These are phyloP conservation scores for Ceratocystiopsis sp. DNA, from an alignment of 2,329 filamentous ascomycete genomes.

Conservation along the genomic window DNA sequence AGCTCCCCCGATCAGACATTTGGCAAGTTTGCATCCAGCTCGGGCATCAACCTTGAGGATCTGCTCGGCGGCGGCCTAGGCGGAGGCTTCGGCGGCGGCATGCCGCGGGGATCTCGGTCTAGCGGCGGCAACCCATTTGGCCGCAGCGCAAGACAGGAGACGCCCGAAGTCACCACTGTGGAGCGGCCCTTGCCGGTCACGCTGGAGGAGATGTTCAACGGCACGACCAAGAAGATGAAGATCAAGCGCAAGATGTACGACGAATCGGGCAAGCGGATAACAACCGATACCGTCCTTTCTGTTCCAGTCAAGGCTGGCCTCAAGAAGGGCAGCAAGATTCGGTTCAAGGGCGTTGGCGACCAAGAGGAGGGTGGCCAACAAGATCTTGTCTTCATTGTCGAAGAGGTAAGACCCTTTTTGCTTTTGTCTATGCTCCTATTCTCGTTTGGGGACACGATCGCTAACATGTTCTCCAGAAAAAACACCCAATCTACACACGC, in stretches of 20 bases:
- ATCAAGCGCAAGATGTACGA: conserved; percentile 96
- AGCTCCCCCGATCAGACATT: conserved; percentile 75
- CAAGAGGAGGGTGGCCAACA: conserved; percentile 93
- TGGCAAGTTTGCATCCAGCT: conserved; percentile 56
- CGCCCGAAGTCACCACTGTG: conserved; percentile 78
- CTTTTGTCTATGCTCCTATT: no score
- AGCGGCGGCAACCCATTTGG: conserved; percentile 7
- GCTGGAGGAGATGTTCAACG: conserved; percentile 76
- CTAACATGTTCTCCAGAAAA: conserved; percentile 42
- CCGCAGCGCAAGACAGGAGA: conserved; percentile 29
- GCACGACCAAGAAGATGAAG: conserved; percentile 91
- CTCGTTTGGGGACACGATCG: conserved; percentile 1
- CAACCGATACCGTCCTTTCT: conserved; percentile 78
- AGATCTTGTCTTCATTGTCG: conserved; percentile 85
- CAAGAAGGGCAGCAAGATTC: conserved; percentile 96
- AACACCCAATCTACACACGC: conserved; percentile 67
- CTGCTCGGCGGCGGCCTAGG: conserved; percentile 27
- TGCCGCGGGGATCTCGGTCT: conserved; percentile 2
- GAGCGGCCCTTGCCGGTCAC: conserved; percentile 68
- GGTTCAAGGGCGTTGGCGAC: conserved; percentile 94
- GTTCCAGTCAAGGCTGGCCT: conserved; percentile 91
- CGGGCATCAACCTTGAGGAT: conserved; percentile 32
- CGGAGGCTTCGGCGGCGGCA: conserved; percentile 17
- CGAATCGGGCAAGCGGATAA: conserved; percentile 63
- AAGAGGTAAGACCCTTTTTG: conserved; percentile 50